These are phyloP conservation scores for Epichloe aotearoae DNA, from an alignment of 2,329 filamentous ascomycete genomes.

Conservation along the genomic window DNA sequence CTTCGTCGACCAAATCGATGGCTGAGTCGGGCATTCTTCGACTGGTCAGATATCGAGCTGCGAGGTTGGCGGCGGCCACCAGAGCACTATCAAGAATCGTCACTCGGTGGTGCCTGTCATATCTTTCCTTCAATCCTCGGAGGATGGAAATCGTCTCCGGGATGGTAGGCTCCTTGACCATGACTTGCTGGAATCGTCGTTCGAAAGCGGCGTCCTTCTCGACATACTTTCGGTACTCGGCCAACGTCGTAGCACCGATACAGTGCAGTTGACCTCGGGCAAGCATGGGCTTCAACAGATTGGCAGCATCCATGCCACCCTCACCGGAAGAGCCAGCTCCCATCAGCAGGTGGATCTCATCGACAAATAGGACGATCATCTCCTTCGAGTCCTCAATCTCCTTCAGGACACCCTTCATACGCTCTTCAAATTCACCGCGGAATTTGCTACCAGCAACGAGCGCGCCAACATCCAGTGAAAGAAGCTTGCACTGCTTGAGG, in stretches of 20 bases:
- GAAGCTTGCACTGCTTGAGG: slow-evolving; percentile 79
- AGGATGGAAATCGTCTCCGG: slow-evolving; percentile 91
- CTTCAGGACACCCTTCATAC: slow-evolving; percentile 98
- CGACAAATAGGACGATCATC: slow-evolving; percentile 94
- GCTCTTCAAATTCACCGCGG: slow-evolving; percentile 94
- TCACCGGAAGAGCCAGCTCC: slow-evolving; percentile 88
- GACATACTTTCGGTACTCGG: slow-evolving; percentile 96
- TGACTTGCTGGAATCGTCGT: slow-evolving; percentile 93
- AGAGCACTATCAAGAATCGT: slow-evolving; percentile 91
- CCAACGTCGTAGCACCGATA: slow-evolving; percentile 89
- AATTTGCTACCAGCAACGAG: slow-evolving; percentile 97
- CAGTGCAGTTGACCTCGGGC: slow-evolving; percentile 94
- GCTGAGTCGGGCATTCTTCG: slow-evolving; percentile 89
- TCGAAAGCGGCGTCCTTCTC: slow-evolving; percentile 98
- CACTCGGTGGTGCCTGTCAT: slow-evolving; percentile 96
- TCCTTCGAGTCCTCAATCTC: slow-evolving; percentile 92
- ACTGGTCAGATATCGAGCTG: slow-evolving; percentile 83
- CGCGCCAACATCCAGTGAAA: slow-evolving; percentile 90
- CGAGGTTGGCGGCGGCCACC: slow-evolving; percentile 80
- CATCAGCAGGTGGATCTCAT: slow-evolving; percentile 98
- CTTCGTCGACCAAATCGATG: slow-evolving; percentile 92
- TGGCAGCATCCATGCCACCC: slow-evolving; percentile 97
- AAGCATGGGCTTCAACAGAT: slow-evolving; percentile 95
- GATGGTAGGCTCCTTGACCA: slow-evolving; percentile 88
- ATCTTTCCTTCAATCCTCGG: slow-evolving; percentile 95